Conservation (phyloP, 1,284 basidiomycete genomes). For the Chiua sp. region DNA sequence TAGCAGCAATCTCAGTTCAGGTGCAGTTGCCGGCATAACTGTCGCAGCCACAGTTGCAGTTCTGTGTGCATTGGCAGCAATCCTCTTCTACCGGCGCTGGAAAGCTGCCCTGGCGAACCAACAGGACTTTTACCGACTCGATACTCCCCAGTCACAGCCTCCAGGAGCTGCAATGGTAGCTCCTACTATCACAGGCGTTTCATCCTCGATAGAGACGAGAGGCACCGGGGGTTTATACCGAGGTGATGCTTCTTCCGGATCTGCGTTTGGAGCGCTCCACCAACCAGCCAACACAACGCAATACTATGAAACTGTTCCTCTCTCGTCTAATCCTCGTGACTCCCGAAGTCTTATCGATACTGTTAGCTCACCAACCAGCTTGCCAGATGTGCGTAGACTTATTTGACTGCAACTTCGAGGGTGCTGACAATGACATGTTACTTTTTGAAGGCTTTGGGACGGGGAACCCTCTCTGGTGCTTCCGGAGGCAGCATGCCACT, state of each 20-base stretch:
- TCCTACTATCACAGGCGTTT: slow-evolving; percentile 5
- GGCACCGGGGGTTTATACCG: slow-evolving; percentile 10
- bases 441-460: slow-evolving; percentile 5
- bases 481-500: slow-evolving; percentile 26
- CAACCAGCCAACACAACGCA: not conserved
- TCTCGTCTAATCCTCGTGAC: not conserved
- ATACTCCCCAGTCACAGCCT: slow-evolving; percentile 17
- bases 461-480: slow-evolving; percentile 29
- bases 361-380: not conserved
- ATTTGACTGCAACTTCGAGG: not conserved
- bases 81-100: slow-evolving; percentile 38
- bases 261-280: slow-evolving; percentile 3
- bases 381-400: slow-evolving; percentile 18
- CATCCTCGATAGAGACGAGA: slow-evolving; percentile 30
- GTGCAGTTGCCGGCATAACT: slow-evolving; percentile 33
- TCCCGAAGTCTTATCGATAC: not conserved
- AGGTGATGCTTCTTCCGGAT: slow-evolving; percentile 1
- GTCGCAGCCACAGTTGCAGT: slow-evolving; percentile 22
- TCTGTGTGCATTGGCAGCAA: slow-evolving; percentile 15
- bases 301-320: not conserved
- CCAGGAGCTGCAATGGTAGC: not conserved
- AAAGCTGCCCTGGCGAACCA: slow-evolving; percentile 24
- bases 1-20: slow-evolving; percentile 22
- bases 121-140: slow-evolving; percentile 13
- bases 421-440: not conserved